Evolutionary conservation across 1,139 yeast genomes (phyloP).

Genomic region (Hyphopichia buzzinii): DNA sequence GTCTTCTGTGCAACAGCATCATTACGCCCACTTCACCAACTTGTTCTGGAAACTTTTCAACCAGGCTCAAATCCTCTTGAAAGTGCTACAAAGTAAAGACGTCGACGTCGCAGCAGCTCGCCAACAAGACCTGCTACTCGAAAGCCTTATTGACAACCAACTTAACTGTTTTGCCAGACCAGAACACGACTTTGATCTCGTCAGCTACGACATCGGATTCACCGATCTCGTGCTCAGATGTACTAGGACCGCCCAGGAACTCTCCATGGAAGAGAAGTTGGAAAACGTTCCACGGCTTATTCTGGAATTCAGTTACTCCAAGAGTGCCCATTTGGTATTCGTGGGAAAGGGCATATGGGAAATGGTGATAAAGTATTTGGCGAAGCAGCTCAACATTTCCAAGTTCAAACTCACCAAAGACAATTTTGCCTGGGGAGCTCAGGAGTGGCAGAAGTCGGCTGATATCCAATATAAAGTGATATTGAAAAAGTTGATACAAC

Average conservation of each 20-base stretch:
- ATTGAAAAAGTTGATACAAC: slow-evolving; percentile 14
- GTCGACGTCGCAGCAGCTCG: slow-evolving; percentile 6
- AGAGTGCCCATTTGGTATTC: slow-evolving; percentile 50
- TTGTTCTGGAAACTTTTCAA: slow-evolving; percentile 67
- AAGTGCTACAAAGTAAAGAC: slow-evolving; percentile 12
- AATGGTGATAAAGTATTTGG: slow-evolving; percentile 39
- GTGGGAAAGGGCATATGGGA: slow-evolving; percentile 87
- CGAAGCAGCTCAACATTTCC: slow-evolving; percentile 6
- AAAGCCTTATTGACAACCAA: slow-evolving; percentile 35
- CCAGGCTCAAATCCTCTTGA: slow-evolving; percentile 45
- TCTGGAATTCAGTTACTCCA: slow-evolving; percentile 34
- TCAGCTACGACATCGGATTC: slow-evolving; percentile 57
- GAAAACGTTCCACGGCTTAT: slow-evolving; percentile 55
- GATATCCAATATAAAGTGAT: slow-evolving; percentile 16
- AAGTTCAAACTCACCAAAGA: slow-evolving; percentile 20
- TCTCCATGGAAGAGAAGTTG: slow-evolving; percentile 51
- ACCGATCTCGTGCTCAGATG: slow-evolving; percentile 70
- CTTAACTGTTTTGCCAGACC: slow-evolving; percentile 59
- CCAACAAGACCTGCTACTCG: slow-evolving; percentile 11
- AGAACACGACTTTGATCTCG: slow-evolving; percentile 45
- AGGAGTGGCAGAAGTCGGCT: slow-evolving; percentile 12
- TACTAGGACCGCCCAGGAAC: slow-evolving; percentile 58
- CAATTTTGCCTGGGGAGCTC: slow-evolving; percentile 55
- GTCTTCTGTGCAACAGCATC: slow-evolving; percentile 64
- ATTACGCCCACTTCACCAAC: slow-evolving; percentile 72